Evolutionary conservation across 1,139 yeast species (phyloP).

Genomic region (Geotrichum aggregatum): DNA sequence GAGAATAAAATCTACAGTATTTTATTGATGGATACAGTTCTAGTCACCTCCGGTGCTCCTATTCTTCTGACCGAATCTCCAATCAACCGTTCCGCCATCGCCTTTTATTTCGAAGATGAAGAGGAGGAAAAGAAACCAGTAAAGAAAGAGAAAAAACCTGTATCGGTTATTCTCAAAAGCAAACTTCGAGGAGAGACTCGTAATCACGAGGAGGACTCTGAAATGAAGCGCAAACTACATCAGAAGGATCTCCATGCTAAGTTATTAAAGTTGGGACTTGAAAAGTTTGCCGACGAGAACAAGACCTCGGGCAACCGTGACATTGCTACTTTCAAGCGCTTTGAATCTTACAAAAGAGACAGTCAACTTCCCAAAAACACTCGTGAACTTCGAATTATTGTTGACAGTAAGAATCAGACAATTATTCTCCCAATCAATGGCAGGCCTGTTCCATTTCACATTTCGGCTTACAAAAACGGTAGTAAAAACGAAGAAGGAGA

Average conservation of each 20-base stretch:
- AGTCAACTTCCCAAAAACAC: conserved; percentile 83
- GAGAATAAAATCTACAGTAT: conserved; percentile 59
- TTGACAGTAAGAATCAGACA: conserved; percentile 84
- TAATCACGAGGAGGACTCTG: conserved; percentile 67
- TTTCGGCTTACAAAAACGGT: conserved; percentile 89
- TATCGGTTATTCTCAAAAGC: conserved; percentile 55
- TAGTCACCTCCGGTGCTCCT: conserved; percentile 54
- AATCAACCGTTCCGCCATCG: conserved; percentile 66
- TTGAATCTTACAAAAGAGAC: conserved; percentile 91
- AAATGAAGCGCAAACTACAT: conserved; percentile 74
- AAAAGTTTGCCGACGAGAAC: conserved; percentile 35
- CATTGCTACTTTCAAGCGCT: conserved; percentile 77
- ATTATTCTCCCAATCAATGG: conserved; percentile 89
- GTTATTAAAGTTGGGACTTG: conserved; percentile 73
- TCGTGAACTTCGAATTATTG: conserved; percentile 78
- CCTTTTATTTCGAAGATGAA: conserved; percentile 77
- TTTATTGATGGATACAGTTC: conserved; percentile 76
- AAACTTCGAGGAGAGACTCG: conserved; percentile 75
- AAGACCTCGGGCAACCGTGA: conserved; percentile 56
- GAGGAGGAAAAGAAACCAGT: conserved; percentile 35
- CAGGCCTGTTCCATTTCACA: conserved; percentile 96
- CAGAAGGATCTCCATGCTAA: conserved; percentile 80
- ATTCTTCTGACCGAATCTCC: conserved; percentile 69
- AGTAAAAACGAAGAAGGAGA: conserved; percentile 96
- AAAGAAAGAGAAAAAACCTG: conserved; percentile 26